Evolutionary conservation across 805 yeast genomes (phyloP).

Genomic region (Candida nemodendra): DNA sequence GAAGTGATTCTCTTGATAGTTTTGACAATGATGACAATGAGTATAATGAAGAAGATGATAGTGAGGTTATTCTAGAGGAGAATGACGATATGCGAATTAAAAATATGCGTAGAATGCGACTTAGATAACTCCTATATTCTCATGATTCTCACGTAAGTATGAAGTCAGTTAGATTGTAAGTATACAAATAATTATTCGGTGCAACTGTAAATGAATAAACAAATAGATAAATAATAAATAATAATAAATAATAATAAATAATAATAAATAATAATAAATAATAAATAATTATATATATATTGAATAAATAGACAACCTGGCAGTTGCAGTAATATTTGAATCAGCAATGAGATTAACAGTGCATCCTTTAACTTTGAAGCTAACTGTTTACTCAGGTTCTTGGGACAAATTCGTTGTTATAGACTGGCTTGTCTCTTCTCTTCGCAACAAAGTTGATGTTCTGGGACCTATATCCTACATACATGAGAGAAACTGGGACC

Average conservation of each 20-base stretch:
- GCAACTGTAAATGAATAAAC: background rate
- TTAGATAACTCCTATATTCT: slow-evolving; percentile 3
- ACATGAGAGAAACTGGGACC: slow-evolving; percentile 33
- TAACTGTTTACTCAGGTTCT: slow-evolving; percentile 22
- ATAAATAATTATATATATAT: slow-evolving; percentile 3
- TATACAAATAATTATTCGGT: background rate
- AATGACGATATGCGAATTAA: slow-evolving; percentile 5
- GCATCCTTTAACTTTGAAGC: too few relatives aligned
- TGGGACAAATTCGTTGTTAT: slow-evolving; percentile 28
- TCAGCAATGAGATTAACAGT: too few relatives aligned
- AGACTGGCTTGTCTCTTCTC: slow-evolving; percentile 32
- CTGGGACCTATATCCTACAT: slow-evolving; percentile 33
- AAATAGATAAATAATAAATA: background rate
- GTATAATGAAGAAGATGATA: slow-evolving; percentile 15
- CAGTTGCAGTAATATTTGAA: background rate
- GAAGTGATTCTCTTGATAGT: background rate
- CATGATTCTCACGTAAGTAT: background rate
- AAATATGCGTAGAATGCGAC: slow-evolving; percentile 7
- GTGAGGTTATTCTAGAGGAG: slow-evolving; percentile 16
- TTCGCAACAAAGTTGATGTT: slow-evolving; percentile 25
- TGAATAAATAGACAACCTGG: background rate
- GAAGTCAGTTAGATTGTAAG: background rate
- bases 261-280: slow-evolving; percentile 6
- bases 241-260: slow-evolving; percentile 6
- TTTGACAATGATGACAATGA: slow-evolving; percentile 8